These are phyloP conservation scores for Lepiota subincarnata DNA, from an alignment of 768 basidiomycete genomes.

Conservation along the genomic window DNA sequence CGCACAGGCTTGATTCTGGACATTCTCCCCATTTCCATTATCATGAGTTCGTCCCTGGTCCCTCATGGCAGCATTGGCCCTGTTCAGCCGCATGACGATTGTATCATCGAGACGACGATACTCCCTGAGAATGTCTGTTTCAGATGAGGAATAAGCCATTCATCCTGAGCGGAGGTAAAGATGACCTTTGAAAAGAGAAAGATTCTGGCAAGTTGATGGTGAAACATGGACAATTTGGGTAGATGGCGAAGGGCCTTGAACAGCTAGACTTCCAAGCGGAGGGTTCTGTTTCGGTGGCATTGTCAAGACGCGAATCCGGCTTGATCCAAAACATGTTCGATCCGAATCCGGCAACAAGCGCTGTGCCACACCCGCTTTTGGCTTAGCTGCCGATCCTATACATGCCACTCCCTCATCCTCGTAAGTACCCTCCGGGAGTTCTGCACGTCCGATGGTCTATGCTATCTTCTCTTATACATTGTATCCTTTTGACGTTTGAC, in stretches of 20 bases:
- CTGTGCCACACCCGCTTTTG: too few relatives aligned
- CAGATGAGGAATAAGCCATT: constrained; percentile 1
- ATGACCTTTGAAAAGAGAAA: constrained; percentile 74
- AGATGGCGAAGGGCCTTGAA: constrained; percentile 58
- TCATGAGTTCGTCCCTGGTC: constrained; percentile 59
- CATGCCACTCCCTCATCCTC: neutral
- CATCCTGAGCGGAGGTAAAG: constrained; percentile 10
- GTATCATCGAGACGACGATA: constrained; percentile 79
- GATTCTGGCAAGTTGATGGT: constrained; percentile 67
- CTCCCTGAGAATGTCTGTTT: constrained; percentile 72
- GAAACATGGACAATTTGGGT: constrained; percentile 70
- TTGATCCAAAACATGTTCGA: neutral
- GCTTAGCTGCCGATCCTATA: neutral
- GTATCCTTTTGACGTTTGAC: neutral
- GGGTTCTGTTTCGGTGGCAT: constrained; percentile 41
- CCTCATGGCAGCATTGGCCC: constrained; percentile 70
- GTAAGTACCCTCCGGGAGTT: too few relatives aligned
- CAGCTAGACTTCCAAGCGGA: constrained; percentile 59
- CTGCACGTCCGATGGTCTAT: neutral
- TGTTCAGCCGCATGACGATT: constrained; percentile 77
- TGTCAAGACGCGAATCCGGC: neutral
- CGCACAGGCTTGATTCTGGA: constrained; percentile 73
- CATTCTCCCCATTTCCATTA: constrained; percentile 38
- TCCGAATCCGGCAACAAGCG: too few relatives aligned
- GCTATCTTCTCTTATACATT: neutral